phyloP scores from a whole-genome alignment of 805 yeast genomes.

The Saturnispora mendoncae region DNA sequence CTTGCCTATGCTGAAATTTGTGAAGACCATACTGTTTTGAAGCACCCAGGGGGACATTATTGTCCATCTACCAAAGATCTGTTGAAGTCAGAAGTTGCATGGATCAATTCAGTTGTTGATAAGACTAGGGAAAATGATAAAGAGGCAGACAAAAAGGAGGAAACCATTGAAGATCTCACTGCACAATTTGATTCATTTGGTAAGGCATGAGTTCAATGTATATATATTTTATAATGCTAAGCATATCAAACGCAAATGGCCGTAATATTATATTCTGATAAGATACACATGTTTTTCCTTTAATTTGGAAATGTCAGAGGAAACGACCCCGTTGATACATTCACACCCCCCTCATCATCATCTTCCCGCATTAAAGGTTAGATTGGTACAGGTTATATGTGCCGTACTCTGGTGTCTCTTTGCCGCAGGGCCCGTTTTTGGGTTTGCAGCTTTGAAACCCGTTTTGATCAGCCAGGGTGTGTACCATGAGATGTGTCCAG shows the following conservation, averaged over 20 bases:
- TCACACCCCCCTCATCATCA: conserved; percentile 4
- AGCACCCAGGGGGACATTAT: conserved; percentile 96
- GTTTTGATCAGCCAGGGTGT: conserved; percentile 70
- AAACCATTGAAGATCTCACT: conserved; percentile 1
- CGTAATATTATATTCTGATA: neutral
- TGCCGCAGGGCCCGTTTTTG: conserved; percentile 91
- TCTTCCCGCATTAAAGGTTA: conserved; percentile 22
- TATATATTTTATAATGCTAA: neutral
- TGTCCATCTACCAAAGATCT: conserved; percentile 75
- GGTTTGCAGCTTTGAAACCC: conserved; percentile 91
- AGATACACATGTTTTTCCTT: neutral
- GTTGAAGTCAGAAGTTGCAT: conserved; percentile 27
- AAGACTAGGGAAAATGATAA: conserved; percentile 9
- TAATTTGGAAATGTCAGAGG: conserved; percentile 13
- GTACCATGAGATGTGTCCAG: conserved; percentile 52
- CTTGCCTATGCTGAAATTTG: conserved; percentile 50
- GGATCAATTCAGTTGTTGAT: conserved; percentile 25
- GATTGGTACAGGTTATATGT: conserved; percentile 53
- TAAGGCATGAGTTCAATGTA: conserved; percentile 14
- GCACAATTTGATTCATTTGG: conserved; percentile 25
- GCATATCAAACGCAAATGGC: neutral
- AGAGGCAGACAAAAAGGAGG: conserved; percentile 8
- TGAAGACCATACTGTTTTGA: conserved; percentile 38
- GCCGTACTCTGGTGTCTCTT: conserved; percentile 81
- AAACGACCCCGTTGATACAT: conserved; percentile 21